Percentiles rank a stretch among this genome's conserved stretches.
Evolutionary conservation across 1,139 yeast species (phyloP).

Genomic region (Meyerozyma smithsonii): DNA sequence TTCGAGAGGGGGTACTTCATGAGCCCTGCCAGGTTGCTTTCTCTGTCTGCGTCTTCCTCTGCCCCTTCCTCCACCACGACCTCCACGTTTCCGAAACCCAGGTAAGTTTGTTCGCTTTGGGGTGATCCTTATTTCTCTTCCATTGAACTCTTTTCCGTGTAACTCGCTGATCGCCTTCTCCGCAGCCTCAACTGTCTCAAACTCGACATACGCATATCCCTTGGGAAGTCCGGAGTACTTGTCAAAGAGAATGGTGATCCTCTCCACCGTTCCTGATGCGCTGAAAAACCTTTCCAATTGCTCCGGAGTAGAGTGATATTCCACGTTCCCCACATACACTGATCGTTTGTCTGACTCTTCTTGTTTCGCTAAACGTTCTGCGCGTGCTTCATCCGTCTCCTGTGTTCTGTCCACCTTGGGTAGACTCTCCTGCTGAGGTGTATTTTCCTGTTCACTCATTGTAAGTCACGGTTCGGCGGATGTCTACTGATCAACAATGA

Average conservation of each 20-base stretch:
- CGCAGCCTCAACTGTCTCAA: conserved; percentile 25
- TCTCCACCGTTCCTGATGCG: conserved; percentile 29
- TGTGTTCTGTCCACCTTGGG: background rate
- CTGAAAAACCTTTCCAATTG: conserved; percentile 37
- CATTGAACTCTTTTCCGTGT: conserved; percentile 31
- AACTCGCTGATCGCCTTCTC: conserved; percentile 32
- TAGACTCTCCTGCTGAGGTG: background rate
- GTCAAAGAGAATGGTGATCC: conserved; percentile 39
- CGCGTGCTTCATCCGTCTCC: conserved; percentile 26
- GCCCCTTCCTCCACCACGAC: conserved; percentile 16
- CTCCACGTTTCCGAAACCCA: conserved; percentile 23
- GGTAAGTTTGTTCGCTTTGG: conserved; percentile 40
- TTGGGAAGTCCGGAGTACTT: conserved; percentile 35
- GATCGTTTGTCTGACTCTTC: conserved; percentile 35
- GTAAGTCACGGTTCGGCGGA: too few species aligned
- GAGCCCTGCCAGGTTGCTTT: conserved; percentile 14
- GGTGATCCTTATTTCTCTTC: conserved; percentile 33
- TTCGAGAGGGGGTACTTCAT: too few species aligned
- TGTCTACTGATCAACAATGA: too few species aligned
- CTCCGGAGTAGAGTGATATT: conserved; percentile 38
- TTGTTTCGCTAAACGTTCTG: conserved; percentile 24
- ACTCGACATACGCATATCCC: conserved; percentile 45
- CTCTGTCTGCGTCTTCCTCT: conserved; percentile 17
- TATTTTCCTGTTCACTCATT: background rate
- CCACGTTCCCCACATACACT: conserved; percentile 41